Base-by-base conservation (phyloP, 2,329 filamentous ascomycete species). In the Colletotrichum sp. region DNA sequence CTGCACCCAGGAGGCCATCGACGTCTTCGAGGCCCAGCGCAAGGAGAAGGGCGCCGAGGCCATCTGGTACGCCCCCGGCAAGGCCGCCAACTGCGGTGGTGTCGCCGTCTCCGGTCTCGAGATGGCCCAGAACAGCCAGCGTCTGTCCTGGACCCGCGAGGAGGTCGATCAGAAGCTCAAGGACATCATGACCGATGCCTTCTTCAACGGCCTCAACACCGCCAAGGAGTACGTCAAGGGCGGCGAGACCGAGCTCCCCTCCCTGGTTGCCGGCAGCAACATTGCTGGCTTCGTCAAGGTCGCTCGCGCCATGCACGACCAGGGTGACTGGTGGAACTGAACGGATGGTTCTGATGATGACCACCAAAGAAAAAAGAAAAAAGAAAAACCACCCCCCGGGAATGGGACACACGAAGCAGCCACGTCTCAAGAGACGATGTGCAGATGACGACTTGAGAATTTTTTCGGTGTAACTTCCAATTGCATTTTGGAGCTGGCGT, bases 251-350 rank as follows among this genome's bases (percentile, higher is more conserved):
- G 94, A 96, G 88, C 92, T 97, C 81, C 97, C 97, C 80, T 96
- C 93, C 80, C 89, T 98, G 83, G 96, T 98, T 55, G 96, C 95
- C 75, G 97, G 97, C 81, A 95, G 93, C 89, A 98, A 98, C 89
- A 98, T 99, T 88, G 97, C 97, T 76, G 97, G 97, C 75, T 98
- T 98, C 89, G 94, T 94, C 87, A 99, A 98, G 93, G 96, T 98
- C 71, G 96, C 94, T 68, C 91, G 92, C 81, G 96, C 97, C 82
- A 98, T 98, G 96, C 91, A 94, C 84, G 95, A 98, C 86, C 96
- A 98, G 88, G 97, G 97, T 82, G 96, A 98, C 87, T 98, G 96
- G 96, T 98, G 91, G 91, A 76, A 79, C 73, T 78, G 77, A 76
- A 34, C n/a, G 39, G 30, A 52, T 52, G 18, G 43, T 22, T 48